Evolutionary conservation across 306 rosid genomes (phyloP).

Genomic region (Vachellia pachyceras): DNA sequence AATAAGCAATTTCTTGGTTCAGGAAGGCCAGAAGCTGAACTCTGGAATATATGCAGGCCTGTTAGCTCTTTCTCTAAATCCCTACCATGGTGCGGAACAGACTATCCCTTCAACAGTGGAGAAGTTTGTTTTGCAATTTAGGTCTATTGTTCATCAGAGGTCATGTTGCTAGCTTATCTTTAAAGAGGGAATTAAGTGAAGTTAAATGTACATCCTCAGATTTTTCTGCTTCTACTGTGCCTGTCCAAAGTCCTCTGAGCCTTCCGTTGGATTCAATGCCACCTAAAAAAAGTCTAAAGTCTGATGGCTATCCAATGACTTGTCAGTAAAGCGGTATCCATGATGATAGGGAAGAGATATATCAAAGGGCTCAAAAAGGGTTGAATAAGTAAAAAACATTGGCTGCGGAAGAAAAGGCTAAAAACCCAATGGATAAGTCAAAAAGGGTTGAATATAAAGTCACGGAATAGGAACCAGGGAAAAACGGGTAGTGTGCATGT

Average conservation of each 20-base stretch:
- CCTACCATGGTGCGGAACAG: constrained; percentile 4
- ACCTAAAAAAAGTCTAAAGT: constrained; percentile 1
- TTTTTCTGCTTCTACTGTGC: background rate
- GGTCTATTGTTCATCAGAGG: background rate
- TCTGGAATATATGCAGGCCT: background rate
- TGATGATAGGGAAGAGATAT: background rate
- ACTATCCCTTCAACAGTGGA: background rate
- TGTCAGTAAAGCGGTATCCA: background rate
- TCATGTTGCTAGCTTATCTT: background rate
- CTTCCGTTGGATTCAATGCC: background rate
- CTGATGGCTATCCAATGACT: background rate
- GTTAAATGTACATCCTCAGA: background rate
- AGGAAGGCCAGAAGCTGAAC: background rate
- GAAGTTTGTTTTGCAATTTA: background rate
- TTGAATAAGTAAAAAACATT: background rate
- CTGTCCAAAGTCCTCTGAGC: background rate
- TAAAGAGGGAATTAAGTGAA: background rate
- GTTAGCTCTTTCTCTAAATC: constrained; percentile 28
- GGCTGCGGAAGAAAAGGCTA: background rate
- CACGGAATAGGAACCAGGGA: background rate
- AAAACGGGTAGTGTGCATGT: background rate
- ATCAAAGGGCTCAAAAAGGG: background rate
- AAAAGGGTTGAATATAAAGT: too few relatives aligned
- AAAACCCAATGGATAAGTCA: background rate
- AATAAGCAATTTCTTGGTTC: background rate